Conservation (phyloP, 2,329 filamentous ascomycete genomes). For the Phoma sp. region DNA sequence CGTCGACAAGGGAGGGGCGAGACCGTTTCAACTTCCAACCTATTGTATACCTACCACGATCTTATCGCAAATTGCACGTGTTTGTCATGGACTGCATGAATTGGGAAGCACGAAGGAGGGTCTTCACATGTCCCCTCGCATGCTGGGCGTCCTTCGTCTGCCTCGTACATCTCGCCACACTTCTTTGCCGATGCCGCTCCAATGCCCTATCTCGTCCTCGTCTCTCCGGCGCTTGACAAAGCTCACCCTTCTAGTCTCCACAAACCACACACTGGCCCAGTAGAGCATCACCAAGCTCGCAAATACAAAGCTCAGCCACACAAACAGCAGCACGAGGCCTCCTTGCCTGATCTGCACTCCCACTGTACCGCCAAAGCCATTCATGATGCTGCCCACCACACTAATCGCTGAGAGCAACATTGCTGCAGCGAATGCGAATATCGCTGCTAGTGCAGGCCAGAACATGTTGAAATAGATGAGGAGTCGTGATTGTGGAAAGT, state of each 20-base stretch:
- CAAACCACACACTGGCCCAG: slow-evolving; percentile 36
- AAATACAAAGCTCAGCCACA: slow-evolving; percentile 29
- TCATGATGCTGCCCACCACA: slow-evolving; percentile 4
- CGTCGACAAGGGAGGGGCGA: not conserved
- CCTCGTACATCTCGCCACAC: slow-evolving; percentile 26
- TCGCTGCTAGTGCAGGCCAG: slow-evolving; percentile 18
- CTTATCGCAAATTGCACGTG: not conserved
- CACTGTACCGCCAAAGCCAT: slow-evolving; percentile 15
- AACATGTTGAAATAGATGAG: slow-evolving; percentile 30
- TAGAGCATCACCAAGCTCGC: slow-evolving; percentile 19
- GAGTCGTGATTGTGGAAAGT: slow-evolving; percentile 28
- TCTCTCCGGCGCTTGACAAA: slow-evolving; percentile 24
- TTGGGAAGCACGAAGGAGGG: not conserved
- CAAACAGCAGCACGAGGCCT: slow-evolving; percentile 20
- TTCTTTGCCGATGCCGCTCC: slow-evolving; percentile 26
- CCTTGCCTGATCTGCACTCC: slow-evolving; percentile 19
- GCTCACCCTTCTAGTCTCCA: slow-evolving; percentile 29
- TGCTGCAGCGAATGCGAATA: slow-evolving; percentile 23
- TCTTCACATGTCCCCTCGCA: slow-evolving; percentile 2
- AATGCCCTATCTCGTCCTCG: slow-evolving; percentile 30
- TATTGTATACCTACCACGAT: not conserved
- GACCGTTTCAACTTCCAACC: not conserved
- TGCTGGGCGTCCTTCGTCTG: slow-evolving; percentile 4
- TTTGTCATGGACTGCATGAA: not conserved
- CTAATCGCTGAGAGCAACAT: slow-evolving; percentile 20